phyloP scores from a whole-genome alignment of 2,329 filamentous ascomycete genomes.

The Keithomyces neogunnii region DNA sequence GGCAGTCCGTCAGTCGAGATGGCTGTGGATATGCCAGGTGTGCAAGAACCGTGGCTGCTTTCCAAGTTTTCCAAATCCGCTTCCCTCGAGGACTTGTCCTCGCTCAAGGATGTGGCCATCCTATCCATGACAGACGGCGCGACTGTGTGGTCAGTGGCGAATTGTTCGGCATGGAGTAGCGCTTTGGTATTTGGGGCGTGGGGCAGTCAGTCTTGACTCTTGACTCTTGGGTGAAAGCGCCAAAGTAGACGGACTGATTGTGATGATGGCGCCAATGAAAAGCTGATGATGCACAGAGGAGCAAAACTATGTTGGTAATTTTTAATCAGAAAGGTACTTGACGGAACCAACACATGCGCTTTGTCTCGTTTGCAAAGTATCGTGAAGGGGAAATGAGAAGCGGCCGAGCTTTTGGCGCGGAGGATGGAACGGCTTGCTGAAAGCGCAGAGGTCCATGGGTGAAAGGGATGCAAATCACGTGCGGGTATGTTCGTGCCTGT shows the following conservation, averaged over 20 bases:
- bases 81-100: background rate
- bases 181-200: background rate
- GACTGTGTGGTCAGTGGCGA: background rate
- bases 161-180: background rate
- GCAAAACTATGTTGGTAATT: too few species aligned
- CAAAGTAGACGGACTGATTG: too few species aligned
- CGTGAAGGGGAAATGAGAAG: background rate
- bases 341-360: too few species aligned
- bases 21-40: background rate
- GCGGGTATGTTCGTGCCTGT: background rate
- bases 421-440: background rate
- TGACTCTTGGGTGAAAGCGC: too few species aligned
- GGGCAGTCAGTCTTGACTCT: background rate
- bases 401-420: background rate
- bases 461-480: background rate
- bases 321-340: too few species aligned
- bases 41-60: background rate
- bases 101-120: background rate
- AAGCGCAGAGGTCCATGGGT: background rate
- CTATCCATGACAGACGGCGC: background rate
- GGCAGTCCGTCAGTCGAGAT: background rate
- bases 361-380: too few species aligned
- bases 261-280: too few species aligned
- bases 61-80: background rate
- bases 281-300: too few species aligned